Conservation (phyloP, 352 stramenopile genomes). For the Globisporangium iwayamae region DNA sequence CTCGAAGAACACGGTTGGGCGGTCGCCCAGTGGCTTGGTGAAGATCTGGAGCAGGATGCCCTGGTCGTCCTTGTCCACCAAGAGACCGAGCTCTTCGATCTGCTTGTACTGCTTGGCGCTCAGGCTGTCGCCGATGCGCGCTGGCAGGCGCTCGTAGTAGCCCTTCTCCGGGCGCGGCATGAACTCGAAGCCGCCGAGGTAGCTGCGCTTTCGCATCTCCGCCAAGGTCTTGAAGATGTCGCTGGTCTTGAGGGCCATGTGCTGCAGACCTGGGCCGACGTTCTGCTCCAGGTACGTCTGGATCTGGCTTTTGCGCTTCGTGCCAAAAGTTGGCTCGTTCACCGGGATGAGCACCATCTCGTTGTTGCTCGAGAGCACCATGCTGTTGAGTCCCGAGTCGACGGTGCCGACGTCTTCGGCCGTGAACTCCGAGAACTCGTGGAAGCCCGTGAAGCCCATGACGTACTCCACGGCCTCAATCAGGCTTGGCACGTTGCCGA, state of each 20-base stretch:
- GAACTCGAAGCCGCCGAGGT: slow-evolving; percentile 80
- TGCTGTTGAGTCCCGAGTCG: slow-evolving; percentile 93
- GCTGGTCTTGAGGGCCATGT: slow-evolving; percentile 96
- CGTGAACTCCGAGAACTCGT: slow-evolving; percentile 95
- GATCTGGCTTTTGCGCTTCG: slow-evolving; percentile 93
- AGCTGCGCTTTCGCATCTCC: slow-evolving; percentile 76
- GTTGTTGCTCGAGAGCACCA: slow-evolving; percentile 93
- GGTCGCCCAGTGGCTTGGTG: slow-evolving; percentile 86
- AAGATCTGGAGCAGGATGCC: slow-evolving; percentile 93
- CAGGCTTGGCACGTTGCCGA: slow-evolving; percentile 90
- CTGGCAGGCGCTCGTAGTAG: slow-evolving; percentile 91
- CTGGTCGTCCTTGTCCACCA: slow-evolving; percentile 95
- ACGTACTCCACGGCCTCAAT: slow-evolving; percentile 84
- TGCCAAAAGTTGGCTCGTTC: slow-evolving; percentile 94
- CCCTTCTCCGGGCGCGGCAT: slow-evolving; percentile 76
- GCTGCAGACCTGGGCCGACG: slow-evolving; percentile 92
- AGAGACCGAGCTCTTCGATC: slow-evolving; percentile 90
- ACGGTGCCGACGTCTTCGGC: slow-evolving; percentile 93
- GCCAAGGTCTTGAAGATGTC: slow-evolving; percentile 94
- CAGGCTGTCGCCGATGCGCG: slow-evolving; percentile 74
- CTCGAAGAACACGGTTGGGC: slow-evolving; percentile 89
- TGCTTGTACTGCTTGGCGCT: slow-evolving; percentile 87
- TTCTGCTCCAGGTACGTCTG: slow-evolving; percentile 97
- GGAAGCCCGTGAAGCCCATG: slow-evolving; percentile 79
- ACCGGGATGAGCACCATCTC: slow-evolving; percentile 93